A percentile compares a stretch with the other conserved stretches of the same genome.
Conservation (phyloP, 352 stramenopile species). For the Phytophthora brassicae region DNA sequence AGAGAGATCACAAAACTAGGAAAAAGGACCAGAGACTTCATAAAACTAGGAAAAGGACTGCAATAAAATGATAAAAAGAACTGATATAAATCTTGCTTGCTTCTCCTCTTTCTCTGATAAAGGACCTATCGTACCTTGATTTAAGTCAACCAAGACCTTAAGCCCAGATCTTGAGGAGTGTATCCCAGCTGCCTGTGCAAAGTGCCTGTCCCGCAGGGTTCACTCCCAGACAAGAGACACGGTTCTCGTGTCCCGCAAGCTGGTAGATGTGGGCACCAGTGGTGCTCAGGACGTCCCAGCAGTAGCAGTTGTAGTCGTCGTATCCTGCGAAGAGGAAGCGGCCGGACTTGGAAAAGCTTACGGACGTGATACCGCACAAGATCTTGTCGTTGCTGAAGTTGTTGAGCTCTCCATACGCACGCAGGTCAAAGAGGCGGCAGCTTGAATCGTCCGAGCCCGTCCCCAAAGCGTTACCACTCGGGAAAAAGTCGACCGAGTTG, state of each 20-base stretch:
- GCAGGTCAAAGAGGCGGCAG: conserved; percentile 97
- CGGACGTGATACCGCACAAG: conserved; percentile 96
- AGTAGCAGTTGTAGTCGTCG: conserved; percentile 98
- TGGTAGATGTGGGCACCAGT: conserved; percentile 91
- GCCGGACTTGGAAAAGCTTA: conserved; percentile 95
- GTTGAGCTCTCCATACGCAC: conserved; percentile 96
- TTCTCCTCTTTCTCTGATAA: conserved; percentile 1
- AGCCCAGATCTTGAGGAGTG: conserved; percentile 97
- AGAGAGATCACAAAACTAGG: too few relatives aligned
- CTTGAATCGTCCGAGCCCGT: conserved; percentile 97
- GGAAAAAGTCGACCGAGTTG: conserved; percentile 98
- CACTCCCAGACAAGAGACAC: conserved; percentile 97
- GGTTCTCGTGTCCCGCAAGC: conserved; percentile 94
- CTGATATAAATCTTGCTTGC: conserved; percentile 33
- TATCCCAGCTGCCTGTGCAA: conserved; percentile 99
- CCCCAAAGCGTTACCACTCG: conserved; percentile 93
- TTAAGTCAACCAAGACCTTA: conserved; percentile 33
- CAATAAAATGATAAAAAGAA: conserved; percentile 9
- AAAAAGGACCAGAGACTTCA: too few relatives aligned
- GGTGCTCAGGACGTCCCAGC: conserved; percentile 95
- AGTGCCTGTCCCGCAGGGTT: conserved; percentile 95
- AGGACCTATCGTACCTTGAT: conserved; percentile 3
- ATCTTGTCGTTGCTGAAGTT: conserved; percentile 97
- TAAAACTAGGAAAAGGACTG: too few relatives aligned
- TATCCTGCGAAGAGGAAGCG: conserved; percentile 98